A percentile compares a stretch with the other conserved stretches of the same genome.
phyloP scores from a whole-genome alignment of 176 grass and related monocot genomes.

The Carex myosuroides region DNA sequence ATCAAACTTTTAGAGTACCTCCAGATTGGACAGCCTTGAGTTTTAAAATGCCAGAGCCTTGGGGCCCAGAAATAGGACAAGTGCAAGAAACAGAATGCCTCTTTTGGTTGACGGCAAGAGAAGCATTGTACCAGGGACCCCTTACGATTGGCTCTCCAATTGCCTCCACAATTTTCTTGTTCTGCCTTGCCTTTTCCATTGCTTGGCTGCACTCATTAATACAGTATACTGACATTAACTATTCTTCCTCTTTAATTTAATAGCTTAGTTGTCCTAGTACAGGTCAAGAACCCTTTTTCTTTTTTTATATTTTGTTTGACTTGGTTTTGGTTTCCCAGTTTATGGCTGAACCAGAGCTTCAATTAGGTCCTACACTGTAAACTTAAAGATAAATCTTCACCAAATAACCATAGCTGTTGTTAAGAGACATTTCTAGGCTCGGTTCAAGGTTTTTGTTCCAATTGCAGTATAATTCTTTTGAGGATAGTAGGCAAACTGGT shows the following conservation, averaged over 20 bases:
- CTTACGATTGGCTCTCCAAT: constrained; percentile 54
- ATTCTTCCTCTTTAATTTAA: neutral
- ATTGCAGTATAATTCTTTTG: neutral
- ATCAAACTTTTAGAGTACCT: constrained; percentile 32
- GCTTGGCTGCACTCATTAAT: constrained; percentile 48
- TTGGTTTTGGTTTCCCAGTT: neutral
- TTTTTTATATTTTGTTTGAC: neutral
- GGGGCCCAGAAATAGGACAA: constrained; percentile 46
- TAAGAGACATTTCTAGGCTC: neutral
- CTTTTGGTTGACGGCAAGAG: constrained; percentile 38
- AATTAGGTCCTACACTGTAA: neutral
- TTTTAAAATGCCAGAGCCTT: constrained; percentile 63
- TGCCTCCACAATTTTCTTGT: constrained; percentile 44
- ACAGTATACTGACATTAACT: neutral
- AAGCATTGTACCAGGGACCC: constrained; percentile 65
- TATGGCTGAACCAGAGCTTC: neutral
- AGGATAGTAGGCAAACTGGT: neutral
- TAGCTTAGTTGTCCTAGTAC: neutral
- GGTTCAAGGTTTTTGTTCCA: neutral
- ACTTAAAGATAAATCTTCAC: neutral
- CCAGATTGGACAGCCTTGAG: constrained; percentile 59
- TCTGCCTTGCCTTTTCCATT: constrained; percentile 60
- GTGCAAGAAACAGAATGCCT: constrained; percentile 62
- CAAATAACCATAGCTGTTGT: neutral
- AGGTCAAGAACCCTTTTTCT: neutral